Base-by-base conservation (phyloP, 2,329 filamentous ascomycete species). In the Chaetomium olivaceum region DNA sequence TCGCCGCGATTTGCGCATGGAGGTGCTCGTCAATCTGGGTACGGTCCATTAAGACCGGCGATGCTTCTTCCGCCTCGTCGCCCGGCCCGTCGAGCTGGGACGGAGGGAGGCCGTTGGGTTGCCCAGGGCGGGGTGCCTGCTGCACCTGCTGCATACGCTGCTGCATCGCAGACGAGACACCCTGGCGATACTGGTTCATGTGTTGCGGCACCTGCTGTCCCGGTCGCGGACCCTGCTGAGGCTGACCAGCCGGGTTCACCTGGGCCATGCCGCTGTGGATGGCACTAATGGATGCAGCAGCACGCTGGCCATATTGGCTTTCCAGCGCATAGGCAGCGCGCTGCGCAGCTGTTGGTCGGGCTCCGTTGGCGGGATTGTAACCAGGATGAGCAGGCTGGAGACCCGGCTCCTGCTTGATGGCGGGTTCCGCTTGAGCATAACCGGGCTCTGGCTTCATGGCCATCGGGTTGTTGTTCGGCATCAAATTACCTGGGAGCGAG, bases 11-110 rank as follows among this genome's bases (percentile, higher is more conserved):
- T 71, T 89, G 87, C 60, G 84, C 81, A 70, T 91, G 89, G 71
- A 94, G 85, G 74, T 91, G 80, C 55, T 82, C 79, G 73, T 94
- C 91, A 67, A 92, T 88, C 62, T 88, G 86, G 5, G 87, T 76
- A 60, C 85, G 81, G 27, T 84, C 85, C 79, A 84, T 83, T 78
- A 82, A 85, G 33, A 78, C 79, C 57, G 82, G 79, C 68, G 52
- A 92, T 9, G 84, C 86, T 64, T 84, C 79, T 46, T 85, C 85
- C 51, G 86, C 77, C 67, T 87, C 89, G 68, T 88, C 89, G 57
- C 77, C 81, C 36, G 90, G 80, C 59, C 93, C 94, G 74, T 98
- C 94, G 16, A 89, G 89, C 76, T 97, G 91, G 27, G 87, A 79
- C 29, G 76, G 71, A 9, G 75, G 71, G 8, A 80, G 77, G 55